These are phyloP conservation scores for Musa balbisiana DNA, from an alignment of 202 grass and related monocot species.

Conservation along the genomic window DNA sequence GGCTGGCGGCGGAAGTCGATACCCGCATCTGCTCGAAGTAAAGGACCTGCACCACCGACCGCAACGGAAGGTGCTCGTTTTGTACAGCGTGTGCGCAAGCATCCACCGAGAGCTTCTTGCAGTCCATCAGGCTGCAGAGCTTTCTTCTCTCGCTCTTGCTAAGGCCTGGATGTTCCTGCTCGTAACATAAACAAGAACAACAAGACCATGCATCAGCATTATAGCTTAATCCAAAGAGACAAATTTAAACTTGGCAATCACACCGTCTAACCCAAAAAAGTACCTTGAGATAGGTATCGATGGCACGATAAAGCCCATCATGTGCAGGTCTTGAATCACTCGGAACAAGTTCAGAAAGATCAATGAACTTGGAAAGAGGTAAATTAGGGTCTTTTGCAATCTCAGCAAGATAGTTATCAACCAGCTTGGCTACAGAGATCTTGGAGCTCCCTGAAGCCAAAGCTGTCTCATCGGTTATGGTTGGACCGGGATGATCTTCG, in stretches of 20 bases:
- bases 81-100: conserved; percentile 74
- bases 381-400: conserved; percentile 73
- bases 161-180: conserved; percentile 72
- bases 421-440: conserved; percentile 52
- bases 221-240: too few relatives aligned
- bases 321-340: conserved; percentile 57
- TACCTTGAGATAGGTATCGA: conserved; percentile 94
- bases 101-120: conserved; percentile 65
- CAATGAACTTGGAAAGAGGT: conserved; percentile 61
- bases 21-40: conserved; percentile 77
- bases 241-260: too few relatives aligned
- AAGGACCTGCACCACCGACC: conserved; percentile 73
- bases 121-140: conserved; percentile 68
- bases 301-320: conserved; percentile 70
- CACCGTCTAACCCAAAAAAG: too few relatives aligned
- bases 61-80: conserved; percentile 81
- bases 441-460: conserved; percentile 45
- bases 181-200: neutral
- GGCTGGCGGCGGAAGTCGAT: conserved; percentile 42
- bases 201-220: neutral
- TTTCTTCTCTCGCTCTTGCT: conserved; percentile 81
- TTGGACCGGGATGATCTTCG: conserved; percentile 34
- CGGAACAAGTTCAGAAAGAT: conserved; percentile 58
- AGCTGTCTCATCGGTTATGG: conserved; percentile 13
- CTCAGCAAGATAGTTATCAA: conserved; percentile 76